phyloP scores from a whole-genome alignment of 164 flowering plant genomes.

The Kalanchoe fedtschenkoi region DNA sequence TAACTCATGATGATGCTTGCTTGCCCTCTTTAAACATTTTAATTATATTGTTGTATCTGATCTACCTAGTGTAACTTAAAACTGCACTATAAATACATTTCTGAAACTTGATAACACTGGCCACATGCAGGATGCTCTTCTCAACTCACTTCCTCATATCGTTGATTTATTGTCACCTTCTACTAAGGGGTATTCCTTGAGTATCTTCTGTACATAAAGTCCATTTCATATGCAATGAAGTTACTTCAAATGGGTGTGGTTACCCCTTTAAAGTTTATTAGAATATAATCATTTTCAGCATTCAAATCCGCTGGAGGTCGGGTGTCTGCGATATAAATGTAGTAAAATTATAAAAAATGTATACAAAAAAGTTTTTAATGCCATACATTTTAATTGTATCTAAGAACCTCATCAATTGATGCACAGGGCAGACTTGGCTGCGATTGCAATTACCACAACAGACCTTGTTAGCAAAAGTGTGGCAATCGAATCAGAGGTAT shows the following conservation, averaged over 20 bases:
- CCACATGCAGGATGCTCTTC: conserved; percentile 68
- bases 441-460: conserved; percentile 93
- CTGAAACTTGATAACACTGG: neutral
- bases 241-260: neutral
- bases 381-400: neutral
- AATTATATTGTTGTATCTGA: neutral
- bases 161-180: conserved; percentile 50
- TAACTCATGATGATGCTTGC: conserved; percentile 13
- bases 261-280: neutral
- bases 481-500: conserved; percentile 70
- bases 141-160: conserved; percentile 69
- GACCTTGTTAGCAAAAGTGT: conserved; percentile 98
- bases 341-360: no score
- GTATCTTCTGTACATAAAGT: neutral
- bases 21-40: neutral
- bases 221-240: neutral
- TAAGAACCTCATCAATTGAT: conserved; percentile 12
- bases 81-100: neutral
- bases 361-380: no score
- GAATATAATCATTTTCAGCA: neutral
- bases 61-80: neutral
- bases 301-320: neutral
- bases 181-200: conserved; percentile 44
- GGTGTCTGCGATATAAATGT: neutral
- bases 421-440: conserved; percentile 88